Percentiles rank a stretch among this genome's conserved stretches.
phyloP scores from a whole-genome alignment of 164 flowering plant genomes.

The Tetrastigma voinierianum region DNA sequence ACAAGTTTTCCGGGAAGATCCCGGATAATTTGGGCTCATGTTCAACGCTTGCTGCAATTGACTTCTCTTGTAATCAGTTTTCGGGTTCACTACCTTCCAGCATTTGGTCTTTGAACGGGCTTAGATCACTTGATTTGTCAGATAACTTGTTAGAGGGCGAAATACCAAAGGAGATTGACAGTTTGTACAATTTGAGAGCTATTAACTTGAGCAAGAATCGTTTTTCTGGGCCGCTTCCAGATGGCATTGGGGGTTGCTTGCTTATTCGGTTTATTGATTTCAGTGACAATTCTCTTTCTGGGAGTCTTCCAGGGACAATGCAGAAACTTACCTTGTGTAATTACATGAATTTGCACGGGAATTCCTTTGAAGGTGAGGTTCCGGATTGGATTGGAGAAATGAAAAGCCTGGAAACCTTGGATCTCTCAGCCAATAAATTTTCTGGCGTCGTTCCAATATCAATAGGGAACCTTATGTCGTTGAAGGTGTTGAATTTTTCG shows the following conservation, averaged over 20 bases:
- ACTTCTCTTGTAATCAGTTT: conserved; percentile 68
- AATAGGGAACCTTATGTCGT: conserved; percentile 49
- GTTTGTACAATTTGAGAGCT: conserved; percentile 47
- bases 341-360: conserved; percentile 50
- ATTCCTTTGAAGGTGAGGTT: conserved; percentile 56
- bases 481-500: conserved; percentile 60
- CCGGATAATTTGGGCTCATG: conserved; percentile 71
- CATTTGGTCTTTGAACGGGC: conserved; percentile 66
- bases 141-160: conserved; percentile 68
- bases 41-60: conserved; percentile 49
- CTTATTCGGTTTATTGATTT: conserved; percentile 62
- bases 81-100: conserved; percentile 65
- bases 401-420: conserved; percentile 64
- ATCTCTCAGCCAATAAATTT: conserved; percentile 72
- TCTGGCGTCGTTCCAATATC: conserved; percentile 65
- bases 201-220: conserved; percentile 52
- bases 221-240: conserved; percentile 65
- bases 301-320: conserved; percentile 65
- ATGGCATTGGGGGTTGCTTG: conserved; percentile 69
- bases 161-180: conserved; percentile 59
- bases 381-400: conserved; percentile 81
- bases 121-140: conserved; percentile 74
- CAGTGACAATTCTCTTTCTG: conserved; percentile 65
- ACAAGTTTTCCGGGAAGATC: conserved; percentile 59
- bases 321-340: conserved; percentile 57